Base-by-base conservation (phyloP, 2,329 filamentous ascomycete genomes). In the Aspergillus sp. region DNA sequence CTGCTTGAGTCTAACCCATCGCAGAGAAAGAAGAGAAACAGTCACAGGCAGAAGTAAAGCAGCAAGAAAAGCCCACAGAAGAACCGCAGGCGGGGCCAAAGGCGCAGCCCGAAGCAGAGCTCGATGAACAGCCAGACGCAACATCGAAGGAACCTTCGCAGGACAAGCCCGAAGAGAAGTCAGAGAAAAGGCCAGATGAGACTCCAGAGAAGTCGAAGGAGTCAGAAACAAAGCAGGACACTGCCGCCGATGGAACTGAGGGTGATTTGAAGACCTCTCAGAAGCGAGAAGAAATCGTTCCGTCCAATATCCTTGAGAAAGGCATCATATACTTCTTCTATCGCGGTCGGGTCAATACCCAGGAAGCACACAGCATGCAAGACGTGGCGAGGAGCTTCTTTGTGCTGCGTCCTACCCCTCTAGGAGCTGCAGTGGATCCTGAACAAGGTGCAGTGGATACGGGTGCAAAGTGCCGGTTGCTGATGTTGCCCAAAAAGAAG, bases 261-360 rank as follows among this genome's bases (percentile, higher is more conserved):
- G 70, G 74, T 22, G 82, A 84, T 1, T 75, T 87, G 5, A 77
- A 81, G 61, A 78, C 83, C 54, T 82, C 84, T 2, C 75, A 81
- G 19, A 73, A 83, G 54, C 81, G 85, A 47, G 82, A 83, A 68
- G 76, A 83, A 49, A 76, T 80, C 2, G 76, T 84, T 45, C 81
- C 87, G 1, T 85, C 84, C 6, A 88, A 81, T 62, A 87, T 96
- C 25, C 82, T 96, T 2, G 93, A 97, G 72, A 96, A 95, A 71
- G 93, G 93, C 3, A 85, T 95, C 68, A 88, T 97, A 68, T 96
- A 96, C 81, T 96, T 96, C 83, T 96, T 96, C 81, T 89, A 90
- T 70, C 89, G 93, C 19, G 87, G 88, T 7, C 88, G 92, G 13
- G 91, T 97, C 43, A 86, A 87, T 54, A 83, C 91, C 28, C 86